phyloP scores from a whole-genome alignment of 805 yeast genomes.

The Lachancea sp. region DNA sequence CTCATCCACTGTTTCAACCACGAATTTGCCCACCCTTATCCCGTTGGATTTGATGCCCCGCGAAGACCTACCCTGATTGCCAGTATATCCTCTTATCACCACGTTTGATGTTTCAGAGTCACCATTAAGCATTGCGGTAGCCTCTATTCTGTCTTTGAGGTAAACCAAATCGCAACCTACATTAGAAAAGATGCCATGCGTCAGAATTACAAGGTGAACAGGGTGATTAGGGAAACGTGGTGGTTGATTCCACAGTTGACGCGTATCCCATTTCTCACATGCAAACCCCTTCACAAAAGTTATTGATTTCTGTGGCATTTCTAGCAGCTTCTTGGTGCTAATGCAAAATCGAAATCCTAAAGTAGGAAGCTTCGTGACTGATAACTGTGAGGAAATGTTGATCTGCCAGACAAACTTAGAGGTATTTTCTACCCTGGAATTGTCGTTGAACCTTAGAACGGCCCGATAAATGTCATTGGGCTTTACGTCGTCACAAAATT shows the following conservation, averaged over 20 bases:
- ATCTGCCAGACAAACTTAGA: constrained; percentile 61
- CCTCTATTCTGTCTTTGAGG: constrained; percentile 72
- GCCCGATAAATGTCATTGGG: constrained; percentile 69
- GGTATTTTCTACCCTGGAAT: constrained; percentile 25
- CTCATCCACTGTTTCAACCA: constrained; percentile 42
- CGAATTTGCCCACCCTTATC: constrained; percentile 65
- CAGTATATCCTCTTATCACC: constrained; percentile 75
- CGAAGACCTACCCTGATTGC: constrained; percentile 83
- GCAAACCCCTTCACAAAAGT: constrained; percentile 10
- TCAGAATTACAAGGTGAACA: constrained; percentile 74
- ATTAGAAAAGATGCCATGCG: constrained; percentile 92
- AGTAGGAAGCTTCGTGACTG: constrained; percentile 63
- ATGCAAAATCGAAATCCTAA: constrained; percentile 60
- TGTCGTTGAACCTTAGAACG: constrained; percentile 43
- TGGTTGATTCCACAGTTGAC: constrained; percentile 72
- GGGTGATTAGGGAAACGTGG: constrained; percentile 46
- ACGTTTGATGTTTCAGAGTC: constrained; percentile 41
- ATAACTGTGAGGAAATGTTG: constrained; percentile 73
- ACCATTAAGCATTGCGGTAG: constrained; percentile 18
- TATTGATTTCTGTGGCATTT: constrained; percentile 9
- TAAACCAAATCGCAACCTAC: constrained; percentile 86
- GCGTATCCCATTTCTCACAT: constrained; percentile 45
- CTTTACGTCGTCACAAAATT: constrained; percentile 49
- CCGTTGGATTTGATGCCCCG: constrained; percentile 84
- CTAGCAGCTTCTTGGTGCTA: constrained; percentile 36